Base-by-base conservation (phyloP, 441 rosid genomes). In the Erodium texanum region DNA sequence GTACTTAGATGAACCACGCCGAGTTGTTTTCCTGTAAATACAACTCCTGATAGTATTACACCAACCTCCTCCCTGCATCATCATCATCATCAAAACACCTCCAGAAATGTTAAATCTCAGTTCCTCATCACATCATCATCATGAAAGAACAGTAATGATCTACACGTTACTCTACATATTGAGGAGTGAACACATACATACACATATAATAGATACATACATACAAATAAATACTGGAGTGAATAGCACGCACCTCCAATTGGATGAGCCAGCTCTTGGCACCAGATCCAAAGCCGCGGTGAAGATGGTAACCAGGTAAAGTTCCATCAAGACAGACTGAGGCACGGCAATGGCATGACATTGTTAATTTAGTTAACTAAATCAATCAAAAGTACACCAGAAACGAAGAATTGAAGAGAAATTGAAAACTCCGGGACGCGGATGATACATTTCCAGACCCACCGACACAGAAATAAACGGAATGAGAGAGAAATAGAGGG, bases 51-150 rank as follows among this genome's bases (percentile, higher is more conserved):
- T 73, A 63, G 80, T 77, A 70, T 87, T 79, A 72, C 96, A 89
- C 96, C 90, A 89, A 63, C 93, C 96, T 34, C 96, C 96, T 62
- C 96, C 93, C 96, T 89, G 66, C 66, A 70, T 7, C 32, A 73
- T 15, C 22, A 50, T 18, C 24, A 56, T 2, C 38, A 34, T 34
- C 38, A 43, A 34, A 22, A 56, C 24, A 19, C 62, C 62, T 7
- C 62, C 24, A 56, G 24, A 56, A 5, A 56, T 56, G 62, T 18
- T 56, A 19, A 19, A 19, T 18, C 61, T 54, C 22, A 54, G 22
- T 54, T n/a, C n/a, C n/a, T n/a, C n/a, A n/a, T n/a, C n/a, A n/a
- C 24, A 43, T 11, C 50, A 43, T 43, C 50, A 43, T 14, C 50
- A 43, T 43, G 50, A 12, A 12, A 43, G n/a, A 43, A 12, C 50